phyloP scores from a whole-genome alignment of 371 early-diverging fungal species.

The Mortierella sp. region DNA sequence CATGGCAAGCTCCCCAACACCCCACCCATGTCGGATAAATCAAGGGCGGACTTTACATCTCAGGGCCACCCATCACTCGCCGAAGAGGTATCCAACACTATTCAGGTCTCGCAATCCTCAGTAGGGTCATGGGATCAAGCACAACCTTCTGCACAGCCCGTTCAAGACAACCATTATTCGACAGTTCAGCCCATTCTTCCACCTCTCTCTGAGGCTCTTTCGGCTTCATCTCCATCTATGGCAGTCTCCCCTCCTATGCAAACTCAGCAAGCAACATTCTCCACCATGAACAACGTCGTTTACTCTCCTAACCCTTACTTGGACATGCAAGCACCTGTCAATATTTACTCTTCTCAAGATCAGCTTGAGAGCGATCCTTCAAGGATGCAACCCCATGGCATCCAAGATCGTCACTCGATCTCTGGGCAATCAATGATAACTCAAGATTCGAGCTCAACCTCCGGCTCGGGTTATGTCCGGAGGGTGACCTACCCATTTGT shows the following conservation, averaged over 20 bases:
- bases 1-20: conserved; percentile 19
- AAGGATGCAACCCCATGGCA: conserved; percentile 12
- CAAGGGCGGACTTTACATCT: conserved; percentile 25
- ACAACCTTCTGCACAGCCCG: conserved; percentile 11
- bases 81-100: conserved; percentile 4
- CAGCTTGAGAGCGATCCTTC: conserved; percentile 26
- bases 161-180: conserved; percentile 13
- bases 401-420: conserved; percentile 23
- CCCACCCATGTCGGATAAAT: conserved; percentile 17
- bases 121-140: conserved; percentile 29
- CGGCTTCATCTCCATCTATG: conserved; percentile 20
- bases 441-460: conserved; percentile 10
- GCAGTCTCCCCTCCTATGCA: conserved; percentile 32
- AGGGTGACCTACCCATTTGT: conserved; percentile 51
- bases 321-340: conserved; percentile 38
- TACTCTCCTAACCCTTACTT: conserved; percentile 30
- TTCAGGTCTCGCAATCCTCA: conserved; percentile 10
- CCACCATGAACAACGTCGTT: conserved; percentile 25
- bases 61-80: conserved; percentile 12
- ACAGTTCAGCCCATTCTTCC: conserved; percentile 33
- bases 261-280: conserved; percentile 22
- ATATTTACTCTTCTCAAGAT: conserved; percentile 23
- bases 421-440: conserved; percentile 22
- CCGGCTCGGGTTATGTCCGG: conserved; percentile 15
- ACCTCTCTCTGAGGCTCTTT: conserved; percentile 36